These are phyloP conservation scores for Eragrostis nindensis DNA, from an alignment of 176 grass and related monocot species.

Conservation along the genomic window DNA sequence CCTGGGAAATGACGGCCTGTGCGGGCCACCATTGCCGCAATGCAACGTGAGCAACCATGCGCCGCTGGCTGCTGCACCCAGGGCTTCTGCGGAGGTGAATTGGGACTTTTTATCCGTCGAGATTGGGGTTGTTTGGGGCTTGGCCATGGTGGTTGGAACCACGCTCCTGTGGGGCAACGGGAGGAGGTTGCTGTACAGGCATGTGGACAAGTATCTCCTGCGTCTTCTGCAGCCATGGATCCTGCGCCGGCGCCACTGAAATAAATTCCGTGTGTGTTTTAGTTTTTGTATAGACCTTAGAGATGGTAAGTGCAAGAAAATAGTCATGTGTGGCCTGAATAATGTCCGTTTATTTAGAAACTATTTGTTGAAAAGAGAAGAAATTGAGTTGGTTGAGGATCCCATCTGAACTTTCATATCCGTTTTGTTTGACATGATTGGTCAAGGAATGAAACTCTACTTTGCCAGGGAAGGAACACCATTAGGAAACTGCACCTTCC, in stretches of 20 bases:
- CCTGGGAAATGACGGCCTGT: slow-evolving; percentile 45
- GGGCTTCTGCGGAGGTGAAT: slow-evolving; percentile 6
- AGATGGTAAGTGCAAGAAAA: background rate
- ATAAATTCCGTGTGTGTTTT: background rate
- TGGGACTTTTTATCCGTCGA: slow-evolving; percentile 42
- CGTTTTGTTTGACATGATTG: no score
- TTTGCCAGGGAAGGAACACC: no score
- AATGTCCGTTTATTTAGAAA: no score
- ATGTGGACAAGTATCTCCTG: slow-evolving; percentile 37
- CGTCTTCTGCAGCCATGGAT: slow-evolving; percentile 28
- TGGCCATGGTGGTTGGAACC: slow-evolving; percentile 39
- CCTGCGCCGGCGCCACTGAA: background rate
- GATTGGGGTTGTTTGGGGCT: slow-evolving; percentile 44
- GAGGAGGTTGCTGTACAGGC: slow-evolving; percentile 28
- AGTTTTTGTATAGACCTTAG: background rate
- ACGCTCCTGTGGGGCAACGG: slow-evolving; percentile 41
- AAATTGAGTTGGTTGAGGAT: no score
- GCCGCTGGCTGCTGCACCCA: background rate
- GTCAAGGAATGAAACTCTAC: no score
- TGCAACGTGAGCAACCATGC: background rate
- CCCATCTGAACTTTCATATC: no score
- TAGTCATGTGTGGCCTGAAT: no score
- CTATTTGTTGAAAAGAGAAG: no score
- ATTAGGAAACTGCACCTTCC: no score
- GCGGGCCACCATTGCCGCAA: slow-evolving; percentile 31